These are phyloP conservation scores for Carex sylvatica DNA, from an alignment of 202 grass and related monocot species.

Conservation along the genomic window DNA sequence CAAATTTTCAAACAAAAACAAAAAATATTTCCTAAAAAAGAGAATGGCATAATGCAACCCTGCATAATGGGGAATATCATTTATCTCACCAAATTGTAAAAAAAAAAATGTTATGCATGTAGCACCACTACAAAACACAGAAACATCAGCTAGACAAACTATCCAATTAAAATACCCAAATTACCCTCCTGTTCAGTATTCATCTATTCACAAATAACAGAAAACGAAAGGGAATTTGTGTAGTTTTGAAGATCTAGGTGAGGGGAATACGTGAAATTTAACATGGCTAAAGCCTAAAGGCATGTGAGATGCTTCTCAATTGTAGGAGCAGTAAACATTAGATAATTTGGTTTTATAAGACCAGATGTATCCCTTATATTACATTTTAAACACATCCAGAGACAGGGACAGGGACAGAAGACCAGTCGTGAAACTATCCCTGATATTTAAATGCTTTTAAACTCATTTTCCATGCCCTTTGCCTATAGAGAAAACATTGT, in stretches of 20 bases:
- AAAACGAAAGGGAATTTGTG: background rate
- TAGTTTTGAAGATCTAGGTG: background rate
- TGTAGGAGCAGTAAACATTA: background rate
- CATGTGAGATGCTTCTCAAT: background rate
- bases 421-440: too few relatives aligned
- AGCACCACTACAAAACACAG: background rate
- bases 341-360: background rate
- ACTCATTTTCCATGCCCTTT: too few relatives aligned
- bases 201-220: background rate
- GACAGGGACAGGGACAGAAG: too few relatives aligned
- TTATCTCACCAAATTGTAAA: background rate
- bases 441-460: too few relatives aligned
- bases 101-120: background rate
- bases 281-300: background rate
- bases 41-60: background rate
- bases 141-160: background rate
- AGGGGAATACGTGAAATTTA: background rate
- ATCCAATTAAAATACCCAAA: background rate
- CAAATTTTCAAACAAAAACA: too few relatives aligned
- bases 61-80: background rate
- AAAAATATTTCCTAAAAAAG: slow-evolving; percentile 2
- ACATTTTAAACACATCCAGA: too few relatives aligned
- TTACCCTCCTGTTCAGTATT: background rate
- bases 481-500: too few relatives aligned
- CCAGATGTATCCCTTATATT: background rate